phyloP scores from a whole-genome alignment of 352 stramenopile species.

The Thraustotheca clavata region DNA sequence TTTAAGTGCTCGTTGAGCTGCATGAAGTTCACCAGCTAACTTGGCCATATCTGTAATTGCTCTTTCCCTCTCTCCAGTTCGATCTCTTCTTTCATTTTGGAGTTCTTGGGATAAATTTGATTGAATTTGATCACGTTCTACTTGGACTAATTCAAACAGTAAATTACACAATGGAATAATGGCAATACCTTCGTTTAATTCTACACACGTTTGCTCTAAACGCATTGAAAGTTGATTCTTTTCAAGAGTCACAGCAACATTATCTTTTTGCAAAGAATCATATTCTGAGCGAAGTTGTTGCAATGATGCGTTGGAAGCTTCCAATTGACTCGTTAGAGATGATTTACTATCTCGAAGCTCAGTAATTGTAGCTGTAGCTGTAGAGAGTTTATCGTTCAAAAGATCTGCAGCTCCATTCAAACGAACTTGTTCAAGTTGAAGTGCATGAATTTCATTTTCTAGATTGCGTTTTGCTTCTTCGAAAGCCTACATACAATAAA shows the following conservation, averaged over 20 bases:
- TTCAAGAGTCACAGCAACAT: constrained; percentile 32
- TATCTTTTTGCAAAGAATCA: constrained; percentile 27
- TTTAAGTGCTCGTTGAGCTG: constrained; percentile 47
- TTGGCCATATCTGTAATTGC: constrained; percentile 60
- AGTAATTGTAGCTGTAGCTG: constrained; percentile 30
- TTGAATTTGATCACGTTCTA: background rate
- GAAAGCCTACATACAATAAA: constrained; percentile 24
- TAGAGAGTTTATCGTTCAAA: constrained; percentile 44
- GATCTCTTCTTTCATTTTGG: constrained; percentile 26
- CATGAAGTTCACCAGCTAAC: constrained; percentile 44
- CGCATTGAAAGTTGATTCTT: constrained; percentile 44
- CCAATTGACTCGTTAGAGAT: constrained; percentile 32
- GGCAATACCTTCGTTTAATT: constrained; percentile 24
- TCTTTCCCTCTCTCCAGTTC: constrained; percentile 43
- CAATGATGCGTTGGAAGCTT: constrained; percentile 32
- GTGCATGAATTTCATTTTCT: constrained; percentile 37
- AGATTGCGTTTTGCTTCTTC: constrained; percentile 22
- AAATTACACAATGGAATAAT: background rate
- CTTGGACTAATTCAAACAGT: background rate
- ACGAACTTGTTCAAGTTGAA: constrained; percentile 35
- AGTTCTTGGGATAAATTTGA: constrained; percentile 28
- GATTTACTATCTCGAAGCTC: constrained; percentile 28
- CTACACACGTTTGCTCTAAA: constrained; percentile 38
- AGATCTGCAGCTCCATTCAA: constrained; percentile 39
- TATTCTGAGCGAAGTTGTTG: constrained; percentile 25